A percentile compares a stretch with the other conserved stretches of the same genome.
Evolutionary conservation across 805 yeast species (phyloP).

Genomic region (Kluyveromyces siamensis): DNA sequence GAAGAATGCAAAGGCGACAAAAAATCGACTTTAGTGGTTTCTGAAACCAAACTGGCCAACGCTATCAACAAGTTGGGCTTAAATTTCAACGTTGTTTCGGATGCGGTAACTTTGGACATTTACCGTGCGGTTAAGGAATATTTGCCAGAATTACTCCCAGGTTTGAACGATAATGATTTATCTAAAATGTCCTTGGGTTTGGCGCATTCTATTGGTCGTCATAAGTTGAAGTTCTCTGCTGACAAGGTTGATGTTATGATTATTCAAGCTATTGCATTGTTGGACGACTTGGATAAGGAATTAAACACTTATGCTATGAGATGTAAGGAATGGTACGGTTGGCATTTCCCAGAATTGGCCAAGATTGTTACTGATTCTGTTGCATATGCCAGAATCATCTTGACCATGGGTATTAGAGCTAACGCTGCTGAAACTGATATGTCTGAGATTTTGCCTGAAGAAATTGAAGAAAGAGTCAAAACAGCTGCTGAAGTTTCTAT

Average conservation of each 20-base stretch:
- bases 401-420: conserved; percentile 89
- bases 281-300: conserved; percentile 96
- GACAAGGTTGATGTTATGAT: conserved; percentile 99
- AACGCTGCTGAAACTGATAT: conserved; percentile 87
- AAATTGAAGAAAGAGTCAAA: conserved; percentile 83
- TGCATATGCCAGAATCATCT: conserved; percentile 89
- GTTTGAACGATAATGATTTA: conserved; percentile 74
- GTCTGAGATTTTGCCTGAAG: conserved; percentile 87
- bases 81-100: conserved; percentile 81
- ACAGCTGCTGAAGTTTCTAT: conserved; percentile 96
- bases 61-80: conserved; percentile 91
- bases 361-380: conserved; percentile 93
- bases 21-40: conserved; percentile 79
- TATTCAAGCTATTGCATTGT: conserved; percentile 94
- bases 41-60: conserved; percentile 93
- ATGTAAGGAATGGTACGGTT: conserved; percentile 99
- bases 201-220: conserved; percentile 98
- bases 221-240: conserved; percentile 93
- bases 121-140: conserved; percentile 93
- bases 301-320: conserved; percentile 98
- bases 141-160: conserved; percentile 90
- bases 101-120: conserved; percentile 89
- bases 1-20: conserved; percentile 71
- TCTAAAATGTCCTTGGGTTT: conserved; percentile 96
- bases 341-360: conserved; percentile 99